Conservation (phyloP, 2,329 filamentous ascomycete species). For the Cladophialophora carrionii region DNA sequence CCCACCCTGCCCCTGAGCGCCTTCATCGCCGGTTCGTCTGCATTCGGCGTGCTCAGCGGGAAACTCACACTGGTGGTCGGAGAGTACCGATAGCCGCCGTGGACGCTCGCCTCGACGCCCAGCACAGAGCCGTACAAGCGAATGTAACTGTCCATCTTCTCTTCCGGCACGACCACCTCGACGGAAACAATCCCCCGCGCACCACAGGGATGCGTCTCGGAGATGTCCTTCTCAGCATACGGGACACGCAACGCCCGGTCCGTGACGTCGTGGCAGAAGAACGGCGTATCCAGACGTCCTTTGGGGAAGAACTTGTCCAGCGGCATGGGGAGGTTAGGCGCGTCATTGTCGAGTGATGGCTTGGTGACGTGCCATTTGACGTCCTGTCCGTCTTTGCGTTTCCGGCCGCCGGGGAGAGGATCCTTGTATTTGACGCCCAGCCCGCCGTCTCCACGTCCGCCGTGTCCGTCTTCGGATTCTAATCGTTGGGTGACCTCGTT, state of each 20-base stretch:
- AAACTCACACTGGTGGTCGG: conserved; percentile 27
- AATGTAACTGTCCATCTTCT: conserved; percentile 25
- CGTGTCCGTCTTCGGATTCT: background rate
- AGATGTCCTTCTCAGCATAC: conserved; percentile 25
- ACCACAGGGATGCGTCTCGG: conserved; percentile 34
- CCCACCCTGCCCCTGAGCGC: conserved; percentile 21
- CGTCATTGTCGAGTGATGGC: conserved; percentile 25
- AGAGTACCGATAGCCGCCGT: conserved; percentile 18
- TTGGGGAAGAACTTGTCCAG: conserved; percentile 26
- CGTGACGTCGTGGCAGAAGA: conserved; percentile 40
- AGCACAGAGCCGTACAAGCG: conserved; percentile 30
- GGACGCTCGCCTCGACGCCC: conserved; percentile 22
- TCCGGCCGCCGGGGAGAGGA: conserved; percentile 33
- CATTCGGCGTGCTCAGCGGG: conserved; percentile 23
- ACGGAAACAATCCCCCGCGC: conserved; percentile 35
- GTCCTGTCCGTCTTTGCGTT: conserved; percentile 36
- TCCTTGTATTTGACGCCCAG: conserved; percentile 32
- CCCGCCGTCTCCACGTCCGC: conserved; percentile 23
- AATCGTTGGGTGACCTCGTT: conserved; percentile 27
- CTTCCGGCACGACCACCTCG: conserved; percentile 32
- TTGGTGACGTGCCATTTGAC: conserved; percentile 35
- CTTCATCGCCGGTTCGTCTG: conserved; percentile 22
- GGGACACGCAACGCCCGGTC: conserved; percentile 40
- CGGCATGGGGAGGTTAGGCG: conserved; percentile 23
- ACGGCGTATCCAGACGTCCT: conserved; percentile 34